Evolutionary conservation across 345 rosid genomes (phyloP).

Genomic region (Streptanthus diversifolius): DNA sequence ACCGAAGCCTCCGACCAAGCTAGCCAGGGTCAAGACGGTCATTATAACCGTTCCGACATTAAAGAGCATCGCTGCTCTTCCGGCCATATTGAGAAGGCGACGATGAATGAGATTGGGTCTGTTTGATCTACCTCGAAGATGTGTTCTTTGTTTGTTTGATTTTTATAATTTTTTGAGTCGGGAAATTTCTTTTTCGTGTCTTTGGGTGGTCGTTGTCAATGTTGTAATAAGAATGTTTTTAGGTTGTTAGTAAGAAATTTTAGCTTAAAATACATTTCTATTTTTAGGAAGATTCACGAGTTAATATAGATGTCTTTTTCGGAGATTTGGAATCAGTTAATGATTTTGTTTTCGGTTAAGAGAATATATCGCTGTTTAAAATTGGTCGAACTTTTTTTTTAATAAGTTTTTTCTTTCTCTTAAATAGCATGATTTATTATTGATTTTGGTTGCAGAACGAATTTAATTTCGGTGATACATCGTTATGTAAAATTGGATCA

Average conservation of each 20-base stretch:
- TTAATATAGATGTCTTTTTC: not conserved
- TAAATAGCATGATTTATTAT: not conserved
- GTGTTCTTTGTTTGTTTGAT: not conserved
- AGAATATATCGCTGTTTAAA: not conserved
- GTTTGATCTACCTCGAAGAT: not conserved
- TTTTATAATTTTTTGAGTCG: not conserved
- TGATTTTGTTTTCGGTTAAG: not conserved
- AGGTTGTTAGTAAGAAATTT: slow-evolving; percentile 12
- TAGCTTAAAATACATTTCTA: slow-evolving; percentile 27
- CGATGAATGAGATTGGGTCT: slow-evolving; percentile 5
- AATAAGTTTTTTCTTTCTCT: not conserved
- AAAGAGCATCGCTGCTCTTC: slow-evolving; percentile 32
- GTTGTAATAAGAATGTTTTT: slow-evolving; percentile 31
- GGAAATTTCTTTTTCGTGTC: slow-evolving; percentile 7
- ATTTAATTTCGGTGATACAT: not conserved
- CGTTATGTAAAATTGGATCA: not conserved
- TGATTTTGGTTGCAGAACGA: not conserved
- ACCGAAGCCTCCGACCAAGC: slow-evolving; percentile 46
- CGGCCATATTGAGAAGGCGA: slow-evolving; percentile 25
- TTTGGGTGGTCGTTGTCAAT: slow-evolving; percentile 21
- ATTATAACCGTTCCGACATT: slow-evolving; percentile 17
- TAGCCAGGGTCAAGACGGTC: slow-evolving; percentile 32
- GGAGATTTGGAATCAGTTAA: slow-evolving; percentile 20
- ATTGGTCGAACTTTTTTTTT: not conserved
- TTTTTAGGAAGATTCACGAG: slow-evolving; percentile 14